These are phyloP conservation scores for Trichosporon sp. DNA, from an alignment of 1,284 basidiomycete species.

Conservation along the genomic window DNA sequence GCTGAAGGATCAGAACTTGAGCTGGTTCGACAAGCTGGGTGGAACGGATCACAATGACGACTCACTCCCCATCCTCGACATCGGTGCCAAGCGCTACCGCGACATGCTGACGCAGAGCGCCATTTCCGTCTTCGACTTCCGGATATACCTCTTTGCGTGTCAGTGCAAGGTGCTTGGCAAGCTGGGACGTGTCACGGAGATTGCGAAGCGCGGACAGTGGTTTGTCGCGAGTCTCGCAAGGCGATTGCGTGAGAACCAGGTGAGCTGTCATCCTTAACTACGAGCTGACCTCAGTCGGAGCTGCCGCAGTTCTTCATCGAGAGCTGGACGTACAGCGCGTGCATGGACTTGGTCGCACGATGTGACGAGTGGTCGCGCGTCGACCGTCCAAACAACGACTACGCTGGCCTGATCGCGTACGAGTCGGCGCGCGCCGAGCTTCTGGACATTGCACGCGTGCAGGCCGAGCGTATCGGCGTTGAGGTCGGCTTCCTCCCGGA, in stretches of 20 bases:
- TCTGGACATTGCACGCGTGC: conserved; percentile 44
- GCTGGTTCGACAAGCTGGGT: conserved; percentile 84
- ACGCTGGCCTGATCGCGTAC: conserved; percentile 57
- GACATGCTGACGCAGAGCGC: conserved; percentile 83
- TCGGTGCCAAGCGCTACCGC: conserved; percentile 76
- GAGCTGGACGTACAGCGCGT: conserved; percentile 89
- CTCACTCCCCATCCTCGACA: conserved; percentile 71
- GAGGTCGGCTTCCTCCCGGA: conserved; percentile 37
- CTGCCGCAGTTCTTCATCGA: conserved; percentile 80
- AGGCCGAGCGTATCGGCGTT: conserved; percentile 46
- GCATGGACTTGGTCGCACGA: conserved; percentile 77
- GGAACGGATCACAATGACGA: conserved; percentile 61
- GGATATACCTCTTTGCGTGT: conserved; percentile 82
- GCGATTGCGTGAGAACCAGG: conserved; percentile 65
- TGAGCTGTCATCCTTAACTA: conserved; percentile 47
- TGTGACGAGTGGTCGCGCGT: conserved; percentile 68
- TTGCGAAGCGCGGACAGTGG: conserved; percentile 60
- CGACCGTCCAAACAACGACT: conserved; percentile 49
- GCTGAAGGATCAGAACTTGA: conserved; percentile 68
- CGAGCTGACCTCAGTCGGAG: conserved; percentile 53
- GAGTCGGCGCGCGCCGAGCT: conserved; percentile 45
- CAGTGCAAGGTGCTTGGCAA: conserved; percentile 75
- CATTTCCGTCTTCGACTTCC: conserved; percentile 91
- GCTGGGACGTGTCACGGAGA: conserved; percentile 74
- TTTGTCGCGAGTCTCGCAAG: conserved; percentile 42